phyloP scores from a whole-genome alignment of 2,329 filamentous ascomycete species.

The Dothistroma septosporum region DNA sequence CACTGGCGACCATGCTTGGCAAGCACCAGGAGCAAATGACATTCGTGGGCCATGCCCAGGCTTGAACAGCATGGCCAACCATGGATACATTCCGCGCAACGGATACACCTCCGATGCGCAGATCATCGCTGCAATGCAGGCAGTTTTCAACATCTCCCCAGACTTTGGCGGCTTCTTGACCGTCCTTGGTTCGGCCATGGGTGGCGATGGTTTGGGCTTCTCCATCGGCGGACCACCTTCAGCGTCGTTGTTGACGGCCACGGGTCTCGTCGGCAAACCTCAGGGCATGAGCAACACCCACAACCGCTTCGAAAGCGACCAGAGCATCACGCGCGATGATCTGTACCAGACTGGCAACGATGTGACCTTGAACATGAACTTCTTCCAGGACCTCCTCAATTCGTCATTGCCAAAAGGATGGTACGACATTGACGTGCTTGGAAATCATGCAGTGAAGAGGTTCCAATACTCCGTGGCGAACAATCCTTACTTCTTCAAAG shows the following conservation, averaged over 20 bases:
- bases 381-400: constrained; percentile 20
- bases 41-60: constrained; percentile 27
- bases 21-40: constrained; percentile 14
- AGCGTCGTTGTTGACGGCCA: constrained; percentile 6
- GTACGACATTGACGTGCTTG: constrained; percentile 19
- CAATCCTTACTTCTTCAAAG: constrained; percentile 34
- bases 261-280: constrained; percentile 16
- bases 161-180: not conserved
- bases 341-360: constrained; percentile 27
- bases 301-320: constrained; percentile 37
- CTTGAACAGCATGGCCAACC: constrained; percentile 29
- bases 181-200: not conserved
- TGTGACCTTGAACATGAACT: constrained; percentile 18
- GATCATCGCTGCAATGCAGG: not conserved
- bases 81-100: constrained; percentile 26
- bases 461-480: constrained; percentile 26
- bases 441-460: constrained; percentile 10
- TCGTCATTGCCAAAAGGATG: not conserved
- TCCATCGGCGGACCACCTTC: constrained; percentile 22
- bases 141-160: not conserved
- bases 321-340: constrained; percentile 26
- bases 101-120: constrained; percentile 16
- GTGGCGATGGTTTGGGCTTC: not conserved
- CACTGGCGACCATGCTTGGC: constrained; percentile 27
- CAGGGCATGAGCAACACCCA: constrained; percentile 31